phyloP scores from a whole-genome alignment of 2,329 filamentous ascomycete genomes.

The Colletotrichum aenigma region DNA sequence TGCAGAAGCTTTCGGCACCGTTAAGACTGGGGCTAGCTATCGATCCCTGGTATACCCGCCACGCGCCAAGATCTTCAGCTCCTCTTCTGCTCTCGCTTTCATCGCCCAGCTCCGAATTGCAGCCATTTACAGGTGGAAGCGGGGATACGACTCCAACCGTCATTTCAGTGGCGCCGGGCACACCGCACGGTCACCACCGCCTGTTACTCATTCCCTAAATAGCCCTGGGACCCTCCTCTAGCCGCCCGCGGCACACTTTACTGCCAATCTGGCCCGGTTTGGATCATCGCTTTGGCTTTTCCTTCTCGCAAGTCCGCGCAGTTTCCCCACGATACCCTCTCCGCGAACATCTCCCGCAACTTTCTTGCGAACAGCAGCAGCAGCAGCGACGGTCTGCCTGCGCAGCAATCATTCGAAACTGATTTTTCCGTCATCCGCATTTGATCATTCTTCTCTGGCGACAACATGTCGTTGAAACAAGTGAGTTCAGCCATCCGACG shows the following conservation, averaged over 20 bases:
- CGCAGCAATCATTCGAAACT: neutral
- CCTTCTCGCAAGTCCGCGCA: slow-evolving; percentile 8
- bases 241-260: slow-evolving; percentile 8
- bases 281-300: slow-evolving; percentile 15
- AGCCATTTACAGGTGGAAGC: slow-evolving; percentile 18
- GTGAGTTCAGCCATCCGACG: slow-evolving; percentile 38
- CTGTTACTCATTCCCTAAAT: slow-evolving; percentile 19
- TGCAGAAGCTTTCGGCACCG: slow-evolving; percentile 19
- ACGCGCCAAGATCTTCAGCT: slow-evolving; percentile 21
- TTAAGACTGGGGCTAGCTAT: slow-evolving; percentile 11
- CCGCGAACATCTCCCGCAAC: neutral
- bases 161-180: slow-evolving; percentile 21
- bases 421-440: neutral
- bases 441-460: neutral
- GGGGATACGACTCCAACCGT: slow-evolving; percentile 23
- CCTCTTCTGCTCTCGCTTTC: neutral
- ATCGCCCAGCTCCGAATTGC: slow-evolving; percentile 16
- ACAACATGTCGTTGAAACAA: slow-evolving; percentile 65
- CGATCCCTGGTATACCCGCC: slow-evolving; percentile 20
- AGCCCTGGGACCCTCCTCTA: slow-evolving; percentile 22
- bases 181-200: slow-evolving; percentile 16
- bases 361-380: neutral
- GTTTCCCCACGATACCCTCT: slow-evolving; percentile 15
- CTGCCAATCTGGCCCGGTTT: neutral
- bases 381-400: slow-evolving; percentile 14